Base-by-base conservation (phyloP, 164 flowering plant species). In the Vitis amurensis region DNA sequence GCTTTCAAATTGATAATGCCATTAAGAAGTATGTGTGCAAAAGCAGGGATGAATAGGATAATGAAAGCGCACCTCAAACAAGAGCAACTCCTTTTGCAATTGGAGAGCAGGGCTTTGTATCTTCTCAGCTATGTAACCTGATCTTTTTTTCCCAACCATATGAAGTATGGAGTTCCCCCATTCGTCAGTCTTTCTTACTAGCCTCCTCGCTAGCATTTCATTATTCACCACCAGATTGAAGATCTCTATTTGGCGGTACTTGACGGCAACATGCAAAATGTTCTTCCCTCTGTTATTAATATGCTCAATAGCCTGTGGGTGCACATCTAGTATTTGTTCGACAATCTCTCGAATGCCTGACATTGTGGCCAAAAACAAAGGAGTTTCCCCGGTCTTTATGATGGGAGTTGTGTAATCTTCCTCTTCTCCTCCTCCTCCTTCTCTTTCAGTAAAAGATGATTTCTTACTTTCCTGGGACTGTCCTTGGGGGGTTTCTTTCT, bases 291-390 rank as follows among this genome's bases (percentile, higher is more conserved):
- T 7, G 1, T 44, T 0, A 48, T 23, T 55, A 3, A 64, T 48
- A 14, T 72, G 59, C 13, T 72, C 73, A 9, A 72, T 19, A 0
- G 76, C 68, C 23, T 68, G 70, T 30, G 79, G 79, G 17, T 63
- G 17, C 5, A 9, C 11, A 0, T 13, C 11, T 4, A 69, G 64
- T 12, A 70, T 74, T 15, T 53, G 13, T 0, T 56, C 9, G 0
- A 71, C 75, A 9, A 76, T 76, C 67, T 68, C 70, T 15, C 16
- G 10, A 1, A 63, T 63, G 7, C 76, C 79, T 1, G 10, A 27
- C 8, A 19, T 59, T 1, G 76, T 56, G 27, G 79, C 76, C 11
- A 68, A 29, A 2, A 76, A 10, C 59, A 76, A 60, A 0, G 79
- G 76, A 0, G 73, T 69, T 15, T 66, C 61, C 1, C 19, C 6